Evolutionary conservation across 495 filamentous ascomycete species (phyloP), one percentile per base, ranked within the genome.

Genomic region (Aspergillus homomorphus): DNA sequence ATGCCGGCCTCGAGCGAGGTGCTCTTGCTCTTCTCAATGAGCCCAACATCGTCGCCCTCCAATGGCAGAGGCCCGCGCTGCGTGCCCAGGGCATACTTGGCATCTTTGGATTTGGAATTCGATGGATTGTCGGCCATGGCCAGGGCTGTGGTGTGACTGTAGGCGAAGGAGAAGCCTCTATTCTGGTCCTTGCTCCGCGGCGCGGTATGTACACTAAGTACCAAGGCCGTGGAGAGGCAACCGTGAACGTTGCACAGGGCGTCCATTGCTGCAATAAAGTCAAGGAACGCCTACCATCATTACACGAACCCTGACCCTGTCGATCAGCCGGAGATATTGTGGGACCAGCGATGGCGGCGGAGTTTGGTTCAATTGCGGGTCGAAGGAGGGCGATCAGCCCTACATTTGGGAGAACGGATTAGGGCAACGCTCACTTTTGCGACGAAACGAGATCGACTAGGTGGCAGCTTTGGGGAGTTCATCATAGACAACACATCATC

Each of bases 1-100:
- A 67, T 56, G 20, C 51, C 62, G 14, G 63, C 69, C 28, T 67
- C 70, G 18, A 76, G 54, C 4, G 72, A 70, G 14, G 69, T 54
- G 5, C 68, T 67, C 9, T 71, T 65, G 0, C 62, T 64, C 9
- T 68, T 69, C 45, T 71, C 68, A 58, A 71, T 51, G 42, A 69
- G 64, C 54, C 70, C 69, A 16, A 74, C 54, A 51, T 67, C 62
- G 24, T 53, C 54, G 33, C 51, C 60, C 42, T 70, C 63, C 19
- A 52, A 59, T 43, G 65, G 19, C 24, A 72, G 53, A 15, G 73
- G 72, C n/a, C 73, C 73, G 20, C 73, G 72, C 64, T 72, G 64
- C 38, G 64, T 48, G 44, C 73, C 73, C 23, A 76, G 58, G 7
- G 68, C 69, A 53, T 71, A 72, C 53, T 67, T 74, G 57, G 72